phyloP scores from a whole-genome alignment of 495 filamentous ascomycete species.

The Aspergillus leporis region DNA sequence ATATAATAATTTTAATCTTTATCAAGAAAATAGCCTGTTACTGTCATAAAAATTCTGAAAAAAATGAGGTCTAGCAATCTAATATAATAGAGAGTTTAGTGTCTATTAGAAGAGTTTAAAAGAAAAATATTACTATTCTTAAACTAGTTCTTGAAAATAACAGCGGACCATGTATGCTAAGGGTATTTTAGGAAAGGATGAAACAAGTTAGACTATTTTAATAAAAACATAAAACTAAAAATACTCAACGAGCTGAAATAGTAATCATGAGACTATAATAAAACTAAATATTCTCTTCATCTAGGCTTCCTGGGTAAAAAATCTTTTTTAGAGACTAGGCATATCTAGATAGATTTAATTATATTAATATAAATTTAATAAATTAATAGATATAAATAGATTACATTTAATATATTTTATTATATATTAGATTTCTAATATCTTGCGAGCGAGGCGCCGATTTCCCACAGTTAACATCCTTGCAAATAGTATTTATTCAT shows the following conservation, averaged over 20 bases:
- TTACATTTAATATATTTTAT: not conserved
- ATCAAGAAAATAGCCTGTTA: too few species aligned
- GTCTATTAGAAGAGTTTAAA: too few species aligned
- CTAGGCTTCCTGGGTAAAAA: not conserved
- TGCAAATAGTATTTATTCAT: conserved; percentile 1
- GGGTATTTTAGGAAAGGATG: too few species aligned
- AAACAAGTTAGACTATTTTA: too few species aligned
- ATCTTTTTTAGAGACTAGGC: not conserved
- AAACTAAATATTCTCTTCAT: not conserved
- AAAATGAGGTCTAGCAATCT: too few species aligned
- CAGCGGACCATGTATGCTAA: too few species aligned
- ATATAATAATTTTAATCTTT: too few species aligned
- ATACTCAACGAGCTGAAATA: not conserved
- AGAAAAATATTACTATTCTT: too few species aligned
- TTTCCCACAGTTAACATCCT: conserved; percentile 2
- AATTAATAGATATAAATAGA: not conserved
- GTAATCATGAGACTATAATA: not conserved
- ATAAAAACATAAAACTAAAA: too few species aligned
- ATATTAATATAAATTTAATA: not conserved
- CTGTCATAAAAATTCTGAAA: too few species aligned
- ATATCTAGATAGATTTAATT: not conserved
- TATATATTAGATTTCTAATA: not conserved
- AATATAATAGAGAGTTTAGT: too few species aligned
- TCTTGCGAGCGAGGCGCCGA: not conserved
- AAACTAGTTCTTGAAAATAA: too few species aligned